Percentiles rank a stretch among this genome's conserved stretches.
These are phyloP conservation scores for Ehretia macrophylla DNA, from an alignment of 257 asterid genomes.

Conservation along the genomic window DNA sequence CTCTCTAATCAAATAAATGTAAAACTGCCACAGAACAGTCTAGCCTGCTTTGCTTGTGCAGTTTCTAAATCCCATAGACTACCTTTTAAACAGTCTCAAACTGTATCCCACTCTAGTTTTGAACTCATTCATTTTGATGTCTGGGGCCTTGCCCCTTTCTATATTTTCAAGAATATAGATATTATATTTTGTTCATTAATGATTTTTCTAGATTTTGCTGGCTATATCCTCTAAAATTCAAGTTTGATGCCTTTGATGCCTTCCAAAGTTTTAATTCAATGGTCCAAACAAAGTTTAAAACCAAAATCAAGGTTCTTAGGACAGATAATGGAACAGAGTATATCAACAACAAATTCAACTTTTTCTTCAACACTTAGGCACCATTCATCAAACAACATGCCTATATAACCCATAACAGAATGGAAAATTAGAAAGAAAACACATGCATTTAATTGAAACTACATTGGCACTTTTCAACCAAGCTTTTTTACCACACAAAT, in stretches of 20 bases:
- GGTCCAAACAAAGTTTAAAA: not conserved
- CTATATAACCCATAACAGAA: not conserved
- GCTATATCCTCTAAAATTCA: not conserved
- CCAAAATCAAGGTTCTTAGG: not conserved
- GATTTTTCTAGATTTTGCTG: not conserved
- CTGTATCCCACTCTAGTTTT: no score
- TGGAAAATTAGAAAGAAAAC: not conserved
- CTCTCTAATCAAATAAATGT: no score
- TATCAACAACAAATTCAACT: not conserved
- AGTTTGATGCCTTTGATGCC: not conserved
- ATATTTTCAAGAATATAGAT: not conserved
- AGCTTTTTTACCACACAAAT: not conserved
- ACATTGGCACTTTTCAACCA: not conserved
- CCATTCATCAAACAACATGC: not conserved
- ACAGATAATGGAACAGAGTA: not conserved
- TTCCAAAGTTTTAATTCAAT: not conserved
- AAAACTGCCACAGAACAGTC: no score
- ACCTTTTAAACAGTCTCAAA: no score
- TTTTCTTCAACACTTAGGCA: not conserved
- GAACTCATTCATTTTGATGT: no score
- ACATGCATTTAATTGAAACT: not conserved
- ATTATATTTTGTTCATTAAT: not conserved
- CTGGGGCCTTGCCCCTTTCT: no score
- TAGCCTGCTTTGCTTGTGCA: no score
- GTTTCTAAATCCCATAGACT: no score